Evolutionary conservation across 2,329 filamentous ascomycete genomes (phyloP).

Genomic region (Fusarium coicis): DNA sequence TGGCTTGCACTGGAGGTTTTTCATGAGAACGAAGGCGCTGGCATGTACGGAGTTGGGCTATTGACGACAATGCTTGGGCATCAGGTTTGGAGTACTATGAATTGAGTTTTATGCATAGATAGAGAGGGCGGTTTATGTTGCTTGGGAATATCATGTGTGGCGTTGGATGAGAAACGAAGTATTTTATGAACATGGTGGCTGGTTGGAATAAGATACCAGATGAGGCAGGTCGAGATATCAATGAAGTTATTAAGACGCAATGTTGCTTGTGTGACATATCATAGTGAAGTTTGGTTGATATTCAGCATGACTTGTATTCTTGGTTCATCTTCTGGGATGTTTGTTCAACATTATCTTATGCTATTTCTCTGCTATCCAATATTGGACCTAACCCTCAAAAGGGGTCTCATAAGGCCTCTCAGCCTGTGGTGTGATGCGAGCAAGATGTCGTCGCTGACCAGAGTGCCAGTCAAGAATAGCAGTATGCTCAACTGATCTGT

Average conservation of each 20-base stretch:
- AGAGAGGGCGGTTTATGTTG: neutral
- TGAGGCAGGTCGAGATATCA: neutral
- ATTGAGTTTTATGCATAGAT: constrained; percentile 22
- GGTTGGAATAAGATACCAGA: neutral
- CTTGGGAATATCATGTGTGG: constrained; percentile 17
- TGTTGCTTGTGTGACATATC: too few species aligned
- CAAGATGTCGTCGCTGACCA: constrained; percentile 81
- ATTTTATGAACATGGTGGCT: constrained; percentile 7
- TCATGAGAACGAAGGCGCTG: constrained; percentile 38
- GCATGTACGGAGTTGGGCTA: constrained; percentile 44
- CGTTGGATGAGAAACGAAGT: constrained; percentile 17
- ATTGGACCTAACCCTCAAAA: constrained; percentile 30
- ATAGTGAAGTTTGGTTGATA: neutral
- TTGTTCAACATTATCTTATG: neutral
- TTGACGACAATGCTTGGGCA: constrained; percentile 49
- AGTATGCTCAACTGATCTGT: constrained; percentile 81
- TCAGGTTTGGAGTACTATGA: constrained; percentile 41
- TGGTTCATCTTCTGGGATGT: neutral
- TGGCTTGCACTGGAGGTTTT: constrained; percentile 50
- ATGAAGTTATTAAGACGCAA: neutral
- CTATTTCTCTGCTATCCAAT: neutral
- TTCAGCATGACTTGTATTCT: neutral
- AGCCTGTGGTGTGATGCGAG: constrained; percentile 84
- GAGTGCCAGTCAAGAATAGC: constrained; percentile 85
- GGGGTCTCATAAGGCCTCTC: constrained; percentile 81